A percentile compares a stretch with the other conserved stretches of the same genome.
phyloP scores from a whole-genome alignment of 139 green algal genomes.

The Picochlorum sp. region DNA sequence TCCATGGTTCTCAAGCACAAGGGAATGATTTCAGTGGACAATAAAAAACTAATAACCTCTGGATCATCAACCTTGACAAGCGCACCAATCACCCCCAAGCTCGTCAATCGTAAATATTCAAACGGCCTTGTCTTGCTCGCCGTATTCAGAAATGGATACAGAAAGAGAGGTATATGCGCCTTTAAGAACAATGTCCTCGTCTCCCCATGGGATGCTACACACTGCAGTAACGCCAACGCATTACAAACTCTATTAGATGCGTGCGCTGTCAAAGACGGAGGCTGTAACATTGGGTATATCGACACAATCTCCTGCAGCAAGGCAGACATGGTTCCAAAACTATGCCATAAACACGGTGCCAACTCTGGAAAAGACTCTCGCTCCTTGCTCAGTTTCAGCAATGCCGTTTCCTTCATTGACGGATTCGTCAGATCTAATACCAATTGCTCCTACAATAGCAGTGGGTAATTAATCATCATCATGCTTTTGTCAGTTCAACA shows the following conservation, averaged over 20 bases:
- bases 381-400: slow-evolving; percentile 97
- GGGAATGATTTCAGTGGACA: slow-evolving; percentile 99
- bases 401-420: slow-evolving; percentile 74
- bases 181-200: slow-evolving; percentile 89
- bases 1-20: slow-evolving; percentile 99
- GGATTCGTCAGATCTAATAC: slow-evolving; percentile 72
- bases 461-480: no score
- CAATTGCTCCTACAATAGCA: slow-evolving; percentile 44
- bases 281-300: slow-evolving; percentile 93
- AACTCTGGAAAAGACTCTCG: slow-evolving; percentile 92
- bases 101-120: slow-evolving; percentile 97
- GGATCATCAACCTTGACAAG: slow-evolving; percentile 99
- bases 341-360: slow-evolving; percentile 93
- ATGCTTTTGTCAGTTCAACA: background rate
- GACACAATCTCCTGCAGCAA: slow-evolving; percentile 96
- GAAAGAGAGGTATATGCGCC: slow-evolving; percentile 95
- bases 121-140: slow-evolving; percentile 94
- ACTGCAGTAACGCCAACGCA: slow-evolving; percentile 93
- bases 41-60: slow-evolving; percentile 98
- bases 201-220: slow-evolving; percentile 91
- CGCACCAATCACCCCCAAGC: slow-evolving; percentile 92
- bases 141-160: slow-evolving; percentile 99
- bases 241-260: slow-evolving; percentile 98
- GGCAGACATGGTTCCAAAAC: slow-evolving; percentile 87
- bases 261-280: slow-evolving; percentile 84